Percentiles rank a stretch among this genome's conserved stretches.
Evolutionary conservation across 257 asterid genomes (phyloP).

Genomic region (Nicotiana paniculata): DNA sequence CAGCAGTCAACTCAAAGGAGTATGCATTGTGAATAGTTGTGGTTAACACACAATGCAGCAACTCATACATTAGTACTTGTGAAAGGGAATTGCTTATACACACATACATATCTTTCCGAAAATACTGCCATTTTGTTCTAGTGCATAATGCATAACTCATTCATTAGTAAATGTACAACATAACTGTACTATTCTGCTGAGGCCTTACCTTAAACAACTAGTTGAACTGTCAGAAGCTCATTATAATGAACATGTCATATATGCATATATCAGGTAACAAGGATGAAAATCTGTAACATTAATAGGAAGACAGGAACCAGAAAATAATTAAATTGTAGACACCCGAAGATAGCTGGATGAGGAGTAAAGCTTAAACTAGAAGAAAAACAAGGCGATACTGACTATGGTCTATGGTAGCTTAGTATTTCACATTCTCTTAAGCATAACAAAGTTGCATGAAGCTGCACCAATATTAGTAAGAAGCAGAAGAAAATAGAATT

Average conservation of each 20-base stretch:
- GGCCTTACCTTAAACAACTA: conserved; percentile 2
- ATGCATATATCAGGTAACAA: no score
- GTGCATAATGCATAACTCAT: background rate
- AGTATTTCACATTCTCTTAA: no score
- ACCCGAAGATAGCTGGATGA: background rate
- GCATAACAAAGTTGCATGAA: no score
- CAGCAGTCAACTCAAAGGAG: background rate
- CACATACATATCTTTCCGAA: background rate
- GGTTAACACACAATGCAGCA: background rate
- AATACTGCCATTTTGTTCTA: background rate
- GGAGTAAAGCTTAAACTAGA: background rate
- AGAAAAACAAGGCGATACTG: no score
- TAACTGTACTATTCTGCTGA: conserved; percentile 1
- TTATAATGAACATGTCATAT: background rate
- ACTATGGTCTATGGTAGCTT: no score
- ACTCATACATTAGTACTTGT: background rate
- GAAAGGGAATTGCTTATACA: background rate
- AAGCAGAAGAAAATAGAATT: no score
- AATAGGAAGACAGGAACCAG: no score
- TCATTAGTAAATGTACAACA: background rate
- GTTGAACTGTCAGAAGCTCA: conserved; percentile 1
- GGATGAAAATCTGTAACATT: no score
- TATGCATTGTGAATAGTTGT: background rate
- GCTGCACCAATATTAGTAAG: no score
- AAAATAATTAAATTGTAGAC: no score